A percentile compares a stretch with the other conserved stretches of the same genome.
Conservation (phyloP, 306 rosid species). For the Corylus avellana region DNA sequence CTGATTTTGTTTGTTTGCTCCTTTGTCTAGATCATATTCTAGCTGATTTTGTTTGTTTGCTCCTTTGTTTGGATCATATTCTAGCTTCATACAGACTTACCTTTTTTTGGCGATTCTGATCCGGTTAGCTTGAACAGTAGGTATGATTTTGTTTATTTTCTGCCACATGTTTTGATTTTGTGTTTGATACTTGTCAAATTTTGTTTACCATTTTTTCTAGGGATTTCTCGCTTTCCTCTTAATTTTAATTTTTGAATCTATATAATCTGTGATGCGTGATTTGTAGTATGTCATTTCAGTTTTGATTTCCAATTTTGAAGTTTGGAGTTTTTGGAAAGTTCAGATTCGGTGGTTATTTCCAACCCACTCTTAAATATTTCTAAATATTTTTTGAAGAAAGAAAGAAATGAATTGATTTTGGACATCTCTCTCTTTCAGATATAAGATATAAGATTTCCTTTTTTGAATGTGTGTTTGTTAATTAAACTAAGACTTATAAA, state of each 20-base stretch:
- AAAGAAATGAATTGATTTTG: not conserved
- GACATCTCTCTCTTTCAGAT: not conserved
- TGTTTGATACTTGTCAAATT: not conserved
- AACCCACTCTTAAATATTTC: not conserved
- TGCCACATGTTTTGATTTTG: not conserved
- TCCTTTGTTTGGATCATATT: not conserved
- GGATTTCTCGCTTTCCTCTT: not conserved
- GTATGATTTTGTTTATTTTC: not conserved
- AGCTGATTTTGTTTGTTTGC: too few species aligned
- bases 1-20: too few species aligned
- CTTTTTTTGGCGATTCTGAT: not conserved
- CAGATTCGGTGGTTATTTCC: not conserved
- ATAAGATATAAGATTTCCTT: not conserved
- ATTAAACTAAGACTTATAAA: too few species aligned
- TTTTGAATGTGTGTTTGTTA: not conserved
- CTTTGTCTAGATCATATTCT: too few species aligned
- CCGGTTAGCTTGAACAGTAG: not conserved
- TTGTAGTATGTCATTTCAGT: not conserved
- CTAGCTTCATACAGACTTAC: not conserved
- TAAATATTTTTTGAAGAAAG: not conserved
- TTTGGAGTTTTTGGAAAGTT: not conserved
- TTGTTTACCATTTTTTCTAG: not conserved
- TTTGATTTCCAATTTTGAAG: not conserved
- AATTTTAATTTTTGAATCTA: not conserved
- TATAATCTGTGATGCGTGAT: not conserved